Evolutionary conservation across 176 grass and related monocot species (phyloP).

Genomic region (Phoenix dactylifera): DNA sequence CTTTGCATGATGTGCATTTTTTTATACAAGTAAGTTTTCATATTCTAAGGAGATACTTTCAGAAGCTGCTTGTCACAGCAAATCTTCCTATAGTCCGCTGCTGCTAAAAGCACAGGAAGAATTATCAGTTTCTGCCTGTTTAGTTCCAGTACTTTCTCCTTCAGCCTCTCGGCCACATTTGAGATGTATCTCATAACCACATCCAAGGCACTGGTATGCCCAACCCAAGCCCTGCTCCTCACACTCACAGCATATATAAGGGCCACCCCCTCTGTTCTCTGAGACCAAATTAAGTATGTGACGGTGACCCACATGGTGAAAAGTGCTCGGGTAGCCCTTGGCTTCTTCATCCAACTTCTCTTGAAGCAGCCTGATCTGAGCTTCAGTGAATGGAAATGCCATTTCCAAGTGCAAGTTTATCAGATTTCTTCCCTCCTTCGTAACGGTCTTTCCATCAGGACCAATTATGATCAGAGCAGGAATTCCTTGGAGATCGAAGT

Average conservation of each 20-base stretch:
- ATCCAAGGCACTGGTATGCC: conserved; percentile 65
- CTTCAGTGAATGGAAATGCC: conserved; percentile 57
- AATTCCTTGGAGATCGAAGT: conserved; percentile 59
- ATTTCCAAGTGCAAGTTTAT: conserved; percentile 64
- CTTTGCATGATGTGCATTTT: no score
- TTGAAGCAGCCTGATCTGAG: conserved; percentile 35
- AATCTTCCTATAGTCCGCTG: no score
- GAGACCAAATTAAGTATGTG: conserved; percentile 53
- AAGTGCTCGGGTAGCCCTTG: conserved; percentile 32
- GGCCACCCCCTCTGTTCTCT: conserved; percentile 39
- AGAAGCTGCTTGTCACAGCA: no score
- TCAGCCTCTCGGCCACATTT: conserved; percentile 22
- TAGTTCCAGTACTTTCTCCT: not conserved
- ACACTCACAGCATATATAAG: conserved; percentile 61
- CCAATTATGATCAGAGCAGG: conserved; percentile 50
- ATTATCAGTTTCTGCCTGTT: no score
- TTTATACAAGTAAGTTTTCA: no score
- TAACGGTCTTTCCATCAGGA: conserved; percentile 66
- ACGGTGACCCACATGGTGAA: conserved; percentile 34
- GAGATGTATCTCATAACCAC: conserved; percentile 72
- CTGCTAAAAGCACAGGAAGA: no score
- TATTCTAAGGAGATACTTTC: no score
- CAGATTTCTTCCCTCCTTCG: conserved; percentile 51
- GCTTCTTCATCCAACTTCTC: conserved; percentile 47
- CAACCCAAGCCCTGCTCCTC: conserved; percentile 59